Base-by-base conservation (phyloP, 2,329 filamentous ascomycete species). In the Davidsoniella virescens region DNA sequence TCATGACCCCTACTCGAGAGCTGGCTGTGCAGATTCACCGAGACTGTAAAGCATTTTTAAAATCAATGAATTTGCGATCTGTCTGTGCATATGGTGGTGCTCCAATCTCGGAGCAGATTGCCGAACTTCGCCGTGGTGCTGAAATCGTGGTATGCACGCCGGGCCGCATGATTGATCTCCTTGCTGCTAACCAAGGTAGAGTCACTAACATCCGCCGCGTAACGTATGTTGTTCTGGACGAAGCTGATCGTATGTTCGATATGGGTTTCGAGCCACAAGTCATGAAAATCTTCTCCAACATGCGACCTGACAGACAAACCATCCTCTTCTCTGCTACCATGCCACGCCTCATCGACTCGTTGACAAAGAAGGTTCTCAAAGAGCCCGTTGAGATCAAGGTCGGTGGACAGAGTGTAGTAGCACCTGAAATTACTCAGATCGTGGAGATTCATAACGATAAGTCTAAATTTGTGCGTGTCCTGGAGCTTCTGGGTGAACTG, bases 181-280 rank as follows among this genome's bases (percentile, higher is more conserved):
- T 98, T 29, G 86, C 87, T 39, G 87, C 88, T 47, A 98, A 96
- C 61, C 82, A 85, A 56, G 90, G 90, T n/a, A 79, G 88, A 55
- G 88, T 96, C 8, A 94, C 90, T 10, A 96, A 93, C 60, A 71
- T 98, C 51, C 80, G 76, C 57, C 77, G 92, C 55, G 86, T 94
- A 10, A 92, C 87, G 0, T 98, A 96, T 62, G 80, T 95, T 20
- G 92, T 98, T 9, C 76, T 98, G 38, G 92, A 98, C 62, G 92
- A 98, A 67, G 92, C 92, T 44, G 92, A 98, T 65, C 83, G 92
- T 55, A 96, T 98, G 92, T 95, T 96, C 62, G 92, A 98, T 63
- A 96, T 98, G 92, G 92, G 92, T 12, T 98, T 98, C 61, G 90
- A 94, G 65, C 90, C 92, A 2, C 92, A 98, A 64, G 88, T 98